Evolutionary conservation across 2,329 filamentous ascomycete genomes (phyloP).

Genomic region (Talaromyces sp.): DNA sequence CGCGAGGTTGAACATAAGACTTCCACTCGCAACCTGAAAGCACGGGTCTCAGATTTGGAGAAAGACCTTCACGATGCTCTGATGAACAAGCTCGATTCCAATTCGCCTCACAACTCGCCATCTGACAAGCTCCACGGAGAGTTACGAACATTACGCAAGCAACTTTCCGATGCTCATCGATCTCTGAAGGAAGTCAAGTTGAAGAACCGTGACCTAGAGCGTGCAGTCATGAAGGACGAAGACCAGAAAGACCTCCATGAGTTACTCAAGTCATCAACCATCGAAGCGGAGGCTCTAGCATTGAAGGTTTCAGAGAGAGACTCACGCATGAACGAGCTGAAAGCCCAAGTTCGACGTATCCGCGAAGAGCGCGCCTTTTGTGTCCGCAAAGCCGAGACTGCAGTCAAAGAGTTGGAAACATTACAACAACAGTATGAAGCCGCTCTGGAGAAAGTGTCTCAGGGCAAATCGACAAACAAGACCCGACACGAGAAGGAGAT

Average conservation of each 20-base stretch:
- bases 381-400: conserved; percentile 44
- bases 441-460: conserved; percentile 52
- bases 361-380: conserved; percentile 50
- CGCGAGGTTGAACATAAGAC: conserved; percentile 68
- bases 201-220: conserved; percentile 55
- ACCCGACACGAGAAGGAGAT: conserved; percentile 64
- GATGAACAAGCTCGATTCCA: conserved; percentile 54
- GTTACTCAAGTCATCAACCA: conserved; percentile 50
- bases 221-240: conserved; percentile 51
- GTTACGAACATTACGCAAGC: conserved; percentile 60
- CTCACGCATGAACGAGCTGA: conserved; percentile 60
- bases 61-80: conserved; percentile 66
- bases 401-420: conserved; percentile 47
- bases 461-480: conserved; percentile 46
- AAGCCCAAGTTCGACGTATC: conserved; percentile 65
- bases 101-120: conserved; percentile 58
- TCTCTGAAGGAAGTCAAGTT: conserved; percentile 59
- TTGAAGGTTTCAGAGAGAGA: conserved; percentile 72
- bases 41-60: conserved; percentile 68
- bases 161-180: conserved; percentile 63
- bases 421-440: conserved; percentile 66
- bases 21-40: conserved; percentile 64
- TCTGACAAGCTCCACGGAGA: conserved; percentile 53
- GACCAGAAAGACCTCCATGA: conserved; percentile 50
- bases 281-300: conserved; percentile 67